A percentile compares a stretch with the other conserved stretches of the same genome.
These are phyloP conservation scores for Exophiala xenobiotica DNA, from an alignment of 2,329 filamentous ascomycete genomes.

Conservation along the genomic window DNA sequence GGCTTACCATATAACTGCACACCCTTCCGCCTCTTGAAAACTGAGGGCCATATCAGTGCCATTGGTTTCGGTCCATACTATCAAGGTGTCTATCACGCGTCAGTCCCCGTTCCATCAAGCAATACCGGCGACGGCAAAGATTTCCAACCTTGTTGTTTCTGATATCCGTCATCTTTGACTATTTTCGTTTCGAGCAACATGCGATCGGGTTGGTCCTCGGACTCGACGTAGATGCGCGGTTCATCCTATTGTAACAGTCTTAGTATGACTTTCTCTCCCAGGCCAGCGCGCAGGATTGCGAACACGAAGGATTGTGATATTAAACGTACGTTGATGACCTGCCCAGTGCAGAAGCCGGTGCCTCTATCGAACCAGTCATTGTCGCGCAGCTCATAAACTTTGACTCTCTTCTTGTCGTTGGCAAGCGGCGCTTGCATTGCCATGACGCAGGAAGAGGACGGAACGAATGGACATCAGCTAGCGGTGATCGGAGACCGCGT, in stretches of 20 bases:
- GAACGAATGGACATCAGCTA: conserved; percentile 28
- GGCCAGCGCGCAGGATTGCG: conserved; percentile 1
- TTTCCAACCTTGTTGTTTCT: conserved; percentile 85
- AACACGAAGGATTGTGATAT: neutral
- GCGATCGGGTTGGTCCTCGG: conserved; percentile 83
- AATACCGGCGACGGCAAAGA: conserved; percentile 1
- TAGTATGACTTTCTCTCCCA: too few species aligned
- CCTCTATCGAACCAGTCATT: conserved; percentile 99
- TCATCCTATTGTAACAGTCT: conserved; percentile 62
- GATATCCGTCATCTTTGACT: conserved; percentile 90
- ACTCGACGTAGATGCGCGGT: conserved; percentile 84
- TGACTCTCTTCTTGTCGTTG: conserved; percentile 68
- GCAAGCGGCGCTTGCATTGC: conserved; percentile 49
- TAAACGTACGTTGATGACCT: conserved; percentile 66
- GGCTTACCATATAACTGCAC: conserved; percentile 81
- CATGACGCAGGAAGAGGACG: conserved; percentile 35
- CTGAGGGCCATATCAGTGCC: conserved; percentile 95
- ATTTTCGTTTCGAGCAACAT: conserved; percentile 87
- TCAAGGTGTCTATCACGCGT: conserved; percentile 73
- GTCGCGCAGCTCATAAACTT: conserved; percentile 97
- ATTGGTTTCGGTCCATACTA: conserved; percentile 94
- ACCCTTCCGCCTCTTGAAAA: conserved; percentile 96
- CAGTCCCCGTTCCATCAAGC: conserved; percentile 28
- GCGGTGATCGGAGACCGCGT: conserved; percentile 10
- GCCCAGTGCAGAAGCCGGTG: conserved; percentile 89